These are phyloP conservation scores for Trypanosoma lewisi DNA, from an alignment of 208 protist species.

Conservation along the genomic window DNA sequence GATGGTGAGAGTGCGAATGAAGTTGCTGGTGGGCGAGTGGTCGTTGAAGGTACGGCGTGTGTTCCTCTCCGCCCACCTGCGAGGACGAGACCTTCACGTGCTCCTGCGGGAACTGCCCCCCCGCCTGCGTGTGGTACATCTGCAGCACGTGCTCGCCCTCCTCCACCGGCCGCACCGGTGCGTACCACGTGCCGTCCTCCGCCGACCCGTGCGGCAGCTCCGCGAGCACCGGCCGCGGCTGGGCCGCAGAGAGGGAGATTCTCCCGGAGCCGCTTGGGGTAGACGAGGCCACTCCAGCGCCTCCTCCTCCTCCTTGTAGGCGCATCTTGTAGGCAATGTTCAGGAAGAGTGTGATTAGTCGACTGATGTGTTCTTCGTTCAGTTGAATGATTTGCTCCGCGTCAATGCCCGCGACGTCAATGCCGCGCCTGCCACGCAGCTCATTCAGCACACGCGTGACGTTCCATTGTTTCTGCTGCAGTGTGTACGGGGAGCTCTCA, in stretches of 20 bases:
- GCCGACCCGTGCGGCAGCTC: conserved; percentile 19
- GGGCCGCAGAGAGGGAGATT: neutral
- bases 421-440: conserved; percentile 47
- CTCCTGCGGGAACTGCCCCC: neutral
- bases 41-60: neutral
- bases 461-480: conserved; percentile 79
- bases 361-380: conserved; percentile 83
- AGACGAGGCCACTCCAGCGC: no score
- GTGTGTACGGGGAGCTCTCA: conserved; percentile 64
- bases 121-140: neutral
- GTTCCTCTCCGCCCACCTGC: neutral
- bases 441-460: conserved; percentile 70
- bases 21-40: neutral
- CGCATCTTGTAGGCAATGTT: conserved; percentile 51
- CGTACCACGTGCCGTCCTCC: conserved; percentile 22
- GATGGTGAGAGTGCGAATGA: neutral
- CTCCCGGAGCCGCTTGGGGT: neutral
- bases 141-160: neutral
- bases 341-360: conserved; percentile 77
- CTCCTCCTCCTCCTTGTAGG: neutral
- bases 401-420: conserved; percentile 54
- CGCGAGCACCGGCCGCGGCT: conserved; percentile 11
- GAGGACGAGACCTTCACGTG: neutral
- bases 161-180: conserved; percentile 1
- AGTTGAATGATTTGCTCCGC: conserved; percentile 72